Evolutionary conservation across 2,329 filamentous ascomycete species (phyloP), one percentile per base, ranked within the genome.

Genomic region (Lachnellula suecica): DNA sequence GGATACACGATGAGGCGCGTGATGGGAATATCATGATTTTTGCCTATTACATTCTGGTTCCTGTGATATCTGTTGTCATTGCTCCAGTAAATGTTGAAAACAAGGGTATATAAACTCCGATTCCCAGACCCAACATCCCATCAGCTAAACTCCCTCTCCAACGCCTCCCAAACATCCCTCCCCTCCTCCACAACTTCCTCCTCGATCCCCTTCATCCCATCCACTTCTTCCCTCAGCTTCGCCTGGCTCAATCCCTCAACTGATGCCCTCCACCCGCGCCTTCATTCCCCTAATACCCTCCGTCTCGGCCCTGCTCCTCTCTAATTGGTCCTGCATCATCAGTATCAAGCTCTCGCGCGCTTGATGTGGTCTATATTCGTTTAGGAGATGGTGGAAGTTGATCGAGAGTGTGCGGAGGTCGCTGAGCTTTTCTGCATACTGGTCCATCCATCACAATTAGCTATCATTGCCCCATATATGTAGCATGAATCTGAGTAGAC

Each of bases 351-450:
- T 91, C 73, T 97, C 92, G 41, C 93, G 76, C 22, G 92, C 91
- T 72, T 97, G 93, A 68, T 97, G 92, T 9, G 92, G 92, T 27
- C 93, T 82, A 72, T 96, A 97, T 70, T 96, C 87, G 70, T 99
- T 99, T 59, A 97, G 84, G 49, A 96, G 79, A 65, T 95, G 90
- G 71, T 97, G 91, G 65, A 95, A 88, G 69, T 97, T 97, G 69
- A 93, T 85, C 58, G 96, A 87, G 24, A 97, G 74, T 15, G 87
- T 91, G 63, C 88, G 81, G 27, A 99, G 72, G 68, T 97, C 88
- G 41, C 83, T 77, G 42, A 93, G 79, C 68, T 96, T 96, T 38
- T 83, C 79, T 23, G 81, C 76, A 47, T 84, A 87, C 67, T 87
- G 62, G 38, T n/a, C 20, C 5, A 23, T 11, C 24, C 25, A n/a